phyloP scores from a whole-genome alignment of 352 stramenopile species.

The Hyaloperonospora brassicae region DNA sequence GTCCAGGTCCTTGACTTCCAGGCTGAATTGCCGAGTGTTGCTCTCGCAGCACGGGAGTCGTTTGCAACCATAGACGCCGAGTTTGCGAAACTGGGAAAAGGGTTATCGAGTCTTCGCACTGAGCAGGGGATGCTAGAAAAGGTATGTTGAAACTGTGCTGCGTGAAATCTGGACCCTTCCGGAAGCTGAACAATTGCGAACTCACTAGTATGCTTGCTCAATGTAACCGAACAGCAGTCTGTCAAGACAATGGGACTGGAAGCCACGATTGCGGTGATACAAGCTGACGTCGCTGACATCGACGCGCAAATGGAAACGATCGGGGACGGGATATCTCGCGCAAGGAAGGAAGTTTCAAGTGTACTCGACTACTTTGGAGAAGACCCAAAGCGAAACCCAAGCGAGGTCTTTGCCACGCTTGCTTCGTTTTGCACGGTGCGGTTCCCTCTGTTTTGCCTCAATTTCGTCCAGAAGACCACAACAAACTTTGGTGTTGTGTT shows the following conservation, averaged over 20 bases:
- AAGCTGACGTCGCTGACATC: slow-evolving; percentile 29
- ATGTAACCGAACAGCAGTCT: slow-evolving; percentile 20
- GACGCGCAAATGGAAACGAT: slow-evolving; percentile 39
- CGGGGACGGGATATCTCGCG: slow-evolving; percentile 25
- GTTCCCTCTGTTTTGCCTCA: background rate
- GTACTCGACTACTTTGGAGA: slow-evolving; percentile 86
- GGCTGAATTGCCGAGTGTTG: slow-evolving; percentile 80
- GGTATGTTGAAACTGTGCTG: slow-evolving; percentile 19
- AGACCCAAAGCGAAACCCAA: slow-evolving; percentile 61
- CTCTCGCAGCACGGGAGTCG: slow-evolving; percentile 73
- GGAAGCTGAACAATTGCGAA: background rate
- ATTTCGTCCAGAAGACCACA: background rate
- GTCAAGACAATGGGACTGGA: slow-evolving; percentile 19
- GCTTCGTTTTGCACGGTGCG: slow-evolving; percentile 64
- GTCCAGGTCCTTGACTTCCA: slow-evolving; percentile 88
- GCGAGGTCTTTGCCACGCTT: slow-evolving; percentile 76
- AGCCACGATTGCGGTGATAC: slow-evolving; percentile 32
- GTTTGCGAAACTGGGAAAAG: slow-evolving; percentile 48
- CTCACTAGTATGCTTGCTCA: slow-evolving; percentile 3
- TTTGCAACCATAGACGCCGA: slow-evolving; percentile 64
- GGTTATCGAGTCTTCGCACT: slow-evolving; percentile 33
- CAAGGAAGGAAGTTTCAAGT: slow-evolving; percentile 51
- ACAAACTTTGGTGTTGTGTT: slow-evolving; percentile 3
- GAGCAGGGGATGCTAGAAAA: slow-evolving; percentile 47
- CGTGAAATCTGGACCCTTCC: too few species aligned